Evolutionary conservation across 176 grass and related monocot genomes (phyloP), one percentile per base, ranked within the genome.

Genomic region (Ampelocalamus luodianensis): DNA sequence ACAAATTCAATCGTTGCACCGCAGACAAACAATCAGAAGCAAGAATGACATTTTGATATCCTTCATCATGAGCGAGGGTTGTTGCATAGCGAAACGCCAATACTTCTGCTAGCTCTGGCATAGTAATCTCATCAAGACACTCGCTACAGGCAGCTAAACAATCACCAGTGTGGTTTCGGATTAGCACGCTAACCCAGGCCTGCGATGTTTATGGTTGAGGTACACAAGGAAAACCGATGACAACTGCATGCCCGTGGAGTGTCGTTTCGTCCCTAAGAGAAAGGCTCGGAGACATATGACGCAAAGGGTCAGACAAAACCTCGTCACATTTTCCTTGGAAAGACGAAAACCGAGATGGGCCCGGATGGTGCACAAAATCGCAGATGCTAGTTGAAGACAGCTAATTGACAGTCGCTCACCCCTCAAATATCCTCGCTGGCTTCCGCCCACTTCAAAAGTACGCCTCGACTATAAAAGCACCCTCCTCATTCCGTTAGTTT

Each of bases 401-500:
- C 91, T 90, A 87, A 93, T 89, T 50, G 80, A 85, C 91, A 90
- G 82, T 65, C 17, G 18, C 0, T 50, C 32, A 15, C 12, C 44
- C 75, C 34, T 15, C 55, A 44, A 82, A 9, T n/a, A 82, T 87
- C 87, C 73, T 75, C 65, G 92, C 78, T 86, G 92, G 86, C 89
- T 22, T 70, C 66, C 79, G 80, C 86, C 69, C 55, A 63, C 68
- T 82, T 23, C 74, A 38, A 77, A 63, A 63, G 20, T 69, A 34
- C 56, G 29, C 65, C n/a, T 32, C 51, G 4, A n/a, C 23, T 89
- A 85, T 81, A 91, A 88, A 91, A 83, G 0, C 59, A 63, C 24
- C 60, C 43, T 36, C 72, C 50, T 16, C 75, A 51, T 72, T 67
- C 44, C 65, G 49, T 85, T 79, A 84, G 39, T 59, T 87, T 34